phyloP scores from a whole-genome alignment of 129 eudicot genomes.

The Flaveria trinervia region DNA sequence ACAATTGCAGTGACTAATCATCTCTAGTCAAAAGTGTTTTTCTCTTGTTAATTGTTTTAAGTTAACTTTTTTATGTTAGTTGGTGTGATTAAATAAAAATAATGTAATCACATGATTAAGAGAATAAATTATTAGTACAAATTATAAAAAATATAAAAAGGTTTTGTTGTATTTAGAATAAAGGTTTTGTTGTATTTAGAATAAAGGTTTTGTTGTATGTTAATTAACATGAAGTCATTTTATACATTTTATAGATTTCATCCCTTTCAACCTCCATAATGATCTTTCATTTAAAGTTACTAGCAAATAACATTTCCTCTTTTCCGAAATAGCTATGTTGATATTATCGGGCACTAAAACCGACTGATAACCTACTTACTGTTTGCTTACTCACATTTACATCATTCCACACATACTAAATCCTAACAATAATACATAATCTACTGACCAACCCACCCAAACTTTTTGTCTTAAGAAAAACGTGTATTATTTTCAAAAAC shows the following conservation, averaged over 20 bases:
- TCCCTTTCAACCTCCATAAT: neutral
- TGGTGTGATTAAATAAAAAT: neutral
- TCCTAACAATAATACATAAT: neutral
- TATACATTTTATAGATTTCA: neutral
- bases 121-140: neutral
- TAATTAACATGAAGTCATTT: neutral
- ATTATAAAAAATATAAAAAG: neutral
- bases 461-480: neutral
- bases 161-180: neutral
- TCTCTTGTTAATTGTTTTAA: neutral
- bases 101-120: neutral
- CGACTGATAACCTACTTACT: neutral
- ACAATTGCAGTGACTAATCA: neutral
- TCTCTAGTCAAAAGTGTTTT: neutral
- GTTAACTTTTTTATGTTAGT: neutral
- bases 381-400: neutral
- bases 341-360: slow-evolving; percentile 15
- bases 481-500: neutral
- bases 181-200: neutral
- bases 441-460: neutral
- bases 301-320: neutral
- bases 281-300: neutral
- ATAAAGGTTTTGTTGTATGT: neutral
- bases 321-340: slow-evolving; percentile 2
- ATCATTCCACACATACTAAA: slow-evolving; percentile 4